Percentiles rank a stretch among this genome's conserved stretches.
Evolutionary conservation across 2,329 filamentous ascomycete species (phyloP).

Genomic region (Alternaria sp.): DNA sequence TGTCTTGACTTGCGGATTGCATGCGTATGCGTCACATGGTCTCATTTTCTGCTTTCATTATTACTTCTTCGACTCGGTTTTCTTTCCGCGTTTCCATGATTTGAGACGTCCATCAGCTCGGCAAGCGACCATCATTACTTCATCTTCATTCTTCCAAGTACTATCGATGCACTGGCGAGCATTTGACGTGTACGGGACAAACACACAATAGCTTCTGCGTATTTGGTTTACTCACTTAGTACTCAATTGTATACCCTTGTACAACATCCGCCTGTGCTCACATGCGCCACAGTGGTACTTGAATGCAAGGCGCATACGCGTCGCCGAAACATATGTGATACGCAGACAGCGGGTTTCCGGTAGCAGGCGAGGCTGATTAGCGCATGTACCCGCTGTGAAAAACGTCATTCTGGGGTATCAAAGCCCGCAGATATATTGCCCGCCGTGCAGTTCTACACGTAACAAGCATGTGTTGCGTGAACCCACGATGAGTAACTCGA

Average conservation of each 20-base stretch:
- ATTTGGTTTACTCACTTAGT: neutral
- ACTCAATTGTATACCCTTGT: neutral
- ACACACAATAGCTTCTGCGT: neutral
- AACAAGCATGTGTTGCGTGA: neutral
- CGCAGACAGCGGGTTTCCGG: slow-evolving; percentile 14
- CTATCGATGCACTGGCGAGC: neutral
- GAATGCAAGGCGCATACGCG: neutral
- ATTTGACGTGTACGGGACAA: neutral
- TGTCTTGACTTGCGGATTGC: neutral
- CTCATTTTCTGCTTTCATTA: neutral
- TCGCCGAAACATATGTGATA: slow-evolving; percentile 8
- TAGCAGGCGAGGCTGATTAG: slow-evolving; percentile 12
- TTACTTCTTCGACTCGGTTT: neutral
- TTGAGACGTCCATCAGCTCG: neutral
- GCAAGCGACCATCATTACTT: neutral
- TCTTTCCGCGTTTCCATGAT: neutral
- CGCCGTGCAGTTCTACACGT: neutral
- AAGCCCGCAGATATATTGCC: neutral
- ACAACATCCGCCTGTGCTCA: neutral
- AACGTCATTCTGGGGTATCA: neutral
- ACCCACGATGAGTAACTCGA: neutral
- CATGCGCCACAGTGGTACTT: neutral
- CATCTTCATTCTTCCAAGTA: neutral
- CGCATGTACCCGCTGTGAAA: neutral
- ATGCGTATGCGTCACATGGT: accelerated